These are phyloP conservation scores for Lepidium sativum DNA, from an alignment of 345 rosid genomes.

Conservation along the genomic window DNA sequence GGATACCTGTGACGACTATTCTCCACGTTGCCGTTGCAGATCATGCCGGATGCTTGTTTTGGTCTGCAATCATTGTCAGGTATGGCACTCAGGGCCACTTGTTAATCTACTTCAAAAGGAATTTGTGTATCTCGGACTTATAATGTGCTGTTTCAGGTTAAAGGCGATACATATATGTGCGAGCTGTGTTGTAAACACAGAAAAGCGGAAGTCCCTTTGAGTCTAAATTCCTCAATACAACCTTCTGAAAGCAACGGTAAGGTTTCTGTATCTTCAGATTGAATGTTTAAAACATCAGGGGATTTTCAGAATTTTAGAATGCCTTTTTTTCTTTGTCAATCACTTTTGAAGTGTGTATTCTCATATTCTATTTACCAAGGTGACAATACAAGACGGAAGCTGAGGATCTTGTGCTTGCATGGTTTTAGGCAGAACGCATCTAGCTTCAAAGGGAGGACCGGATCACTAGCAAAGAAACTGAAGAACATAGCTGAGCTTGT, in stretches of 20 bases:
- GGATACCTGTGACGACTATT: conserved; percentile 68
- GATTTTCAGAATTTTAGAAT: background rate
- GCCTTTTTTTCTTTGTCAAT: background rate
- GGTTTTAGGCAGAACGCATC: conserved; percentile 96
- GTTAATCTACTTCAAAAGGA: background rate
- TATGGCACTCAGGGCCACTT: conserved; percentile 15
- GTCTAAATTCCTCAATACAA: conserved; percentile 22
- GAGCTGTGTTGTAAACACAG: conserved; percentile 81
- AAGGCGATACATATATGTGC: conserved; percentile 48
- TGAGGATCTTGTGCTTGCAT: conserved; percentile 83
- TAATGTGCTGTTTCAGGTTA: conserved; percentile 37
- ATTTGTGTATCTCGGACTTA: background rate
- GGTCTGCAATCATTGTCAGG: conserved; percentile 75
- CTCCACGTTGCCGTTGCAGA: conserved; percentile 72
- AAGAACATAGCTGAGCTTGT: conserved; percentile 70
- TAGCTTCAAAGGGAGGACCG: conserved; percentile 88
- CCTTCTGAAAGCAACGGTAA: conserved; percentile 43
- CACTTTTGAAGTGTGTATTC: background rate
- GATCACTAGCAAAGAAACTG: conserved; percentile 88
- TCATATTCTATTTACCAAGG: conserved; percentile 24
- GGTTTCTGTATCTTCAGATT: conserved; percentile 12
- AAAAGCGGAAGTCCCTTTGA: conserved; percentile 23
- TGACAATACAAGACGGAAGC: conserved; percentile 37
- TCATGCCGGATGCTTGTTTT: conserved; percentile 86
- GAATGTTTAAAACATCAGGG: background rate